These are phyloP conservation scores for Myxozyma udenii DNA, from an alignment of 805 yeast genomes.

Conservation along the genomic window DNA sequence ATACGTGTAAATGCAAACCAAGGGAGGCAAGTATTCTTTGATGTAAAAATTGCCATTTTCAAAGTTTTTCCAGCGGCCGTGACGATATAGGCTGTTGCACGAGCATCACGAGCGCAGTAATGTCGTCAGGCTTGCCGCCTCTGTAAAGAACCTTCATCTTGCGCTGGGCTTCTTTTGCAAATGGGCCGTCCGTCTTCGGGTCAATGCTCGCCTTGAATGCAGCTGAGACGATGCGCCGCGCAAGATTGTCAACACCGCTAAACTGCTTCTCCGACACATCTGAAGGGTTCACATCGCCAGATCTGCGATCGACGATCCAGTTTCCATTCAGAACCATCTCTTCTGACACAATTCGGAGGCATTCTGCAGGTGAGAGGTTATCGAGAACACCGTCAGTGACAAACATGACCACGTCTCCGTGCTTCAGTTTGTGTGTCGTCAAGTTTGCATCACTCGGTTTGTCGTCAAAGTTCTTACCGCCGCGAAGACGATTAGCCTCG, in stretches of 20 bases:
- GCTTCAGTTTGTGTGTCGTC: constrained; percentile 60
- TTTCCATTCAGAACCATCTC: constrained; percentile 39
- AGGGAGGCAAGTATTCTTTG: no score
- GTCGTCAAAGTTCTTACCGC: constrained; percentile 63
- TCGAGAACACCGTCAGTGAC: constrained; percentile 95
- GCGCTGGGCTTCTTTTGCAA: constrained; percentile 71
- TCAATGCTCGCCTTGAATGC: constrained; percentile 72
- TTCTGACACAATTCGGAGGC: constrained; percentile 64
- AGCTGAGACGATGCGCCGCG: constrained; percentile 57
- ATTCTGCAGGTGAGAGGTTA: constrained; percentile 70
- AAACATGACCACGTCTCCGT: constrained; percentile 73
- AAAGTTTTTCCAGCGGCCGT: no score
- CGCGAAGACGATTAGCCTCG: constrained; percentile 19
- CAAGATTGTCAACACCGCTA: constrained; percentile 45
- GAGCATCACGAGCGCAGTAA: constrained; percentile 73
- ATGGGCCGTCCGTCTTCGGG: constrained; percentile 73
- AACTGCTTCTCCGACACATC: constrained; percentile 10
- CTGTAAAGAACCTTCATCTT: constrained; percentile 64
- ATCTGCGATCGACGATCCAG: constrained; percentile 34
- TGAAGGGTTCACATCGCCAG: constrained; percentile 17
- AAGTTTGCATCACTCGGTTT: constrained; percentile 66
- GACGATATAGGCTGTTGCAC: constrained; percentile 45
- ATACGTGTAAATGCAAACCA: no score
- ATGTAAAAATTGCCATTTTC: no score
- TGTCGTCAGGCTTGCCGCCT: constrained; percentile 96